Evolutionary conservation across 1,284 basidiomycete genomes (phyloP).

Genomic region (Inonotus obliquus): DNA sequence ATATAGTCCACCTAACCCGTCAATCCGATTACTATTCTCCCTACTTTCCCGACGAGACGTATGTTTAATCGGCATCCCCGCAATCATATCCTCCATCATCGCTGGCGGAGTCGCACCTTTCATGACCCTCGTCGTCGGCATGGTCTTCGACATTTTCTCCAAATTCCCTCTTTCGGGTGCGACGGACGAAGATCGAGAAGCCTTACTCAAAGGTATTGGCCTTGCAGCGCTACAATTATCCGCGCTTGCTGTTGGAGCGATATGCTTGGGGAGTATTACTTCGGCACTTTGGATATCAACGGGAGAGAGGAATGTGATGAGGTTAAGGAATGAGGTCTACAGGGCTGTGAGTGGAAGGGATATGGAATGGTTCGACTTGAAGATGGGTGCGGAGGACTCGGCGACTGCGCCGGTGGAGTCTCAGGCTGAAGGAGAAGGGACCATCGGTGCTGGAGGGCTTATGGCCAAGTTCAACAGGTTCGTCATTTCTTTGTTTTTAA

Average conservation of each 20-base stretch:
- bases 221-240: slow-evolving; percentile 66
- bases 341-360: slow-evolving; percentile 64
- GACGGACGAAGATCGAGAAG: slow-evolving; percentile 36
- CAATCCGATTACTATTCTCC: slow-evolving; percentile 61
- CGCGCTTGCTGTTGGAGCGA: slow-evolving; percentile 63
- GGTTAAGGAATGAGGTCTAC: slow-evolving; percentile 70
- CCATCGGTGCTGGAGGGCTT: slow-evolving; percentile 82
- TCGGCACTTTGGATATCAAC: slow-evolving; percentile 84
- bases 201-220: slow-evolving; percentile 57
- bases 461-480: slow-evolving; percentile 93
- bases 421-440: slow-evolving; percentile 28
- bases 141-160: slow-evolving; percentile 79
- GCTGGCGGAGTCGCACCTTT: slow-evolving; percentile 83
- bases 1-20: slow-evolving; percentile 30
- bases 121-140: slow-evolving; percentile 90
- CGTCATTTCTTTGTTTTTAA: slow-evolving; percentile 25
- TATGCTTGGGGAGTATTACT: slow-evolving; percentile 72
- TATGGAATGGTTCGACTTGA: slow-evolving; percentile 85
- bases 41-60: slow-evolving; percentile 53
- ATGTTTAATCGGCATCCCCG: slow-evolving; percentile 65
- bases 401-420: slow-evolving; percentile 37
- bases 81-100: slow-evolving; percentile 60
- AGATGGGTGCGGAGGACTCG: slow-evolving; percentile 64
- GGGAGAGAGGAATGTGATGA: slow-evolving; percentile 76
- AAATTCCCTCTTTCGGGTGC: slow-evolving; percentile 38